These are phyloP conservation scores for Boletus subcaerulescens DNA, from an alignment of 768 basidiomycete species.

Conservation along the genomic window DNA sequence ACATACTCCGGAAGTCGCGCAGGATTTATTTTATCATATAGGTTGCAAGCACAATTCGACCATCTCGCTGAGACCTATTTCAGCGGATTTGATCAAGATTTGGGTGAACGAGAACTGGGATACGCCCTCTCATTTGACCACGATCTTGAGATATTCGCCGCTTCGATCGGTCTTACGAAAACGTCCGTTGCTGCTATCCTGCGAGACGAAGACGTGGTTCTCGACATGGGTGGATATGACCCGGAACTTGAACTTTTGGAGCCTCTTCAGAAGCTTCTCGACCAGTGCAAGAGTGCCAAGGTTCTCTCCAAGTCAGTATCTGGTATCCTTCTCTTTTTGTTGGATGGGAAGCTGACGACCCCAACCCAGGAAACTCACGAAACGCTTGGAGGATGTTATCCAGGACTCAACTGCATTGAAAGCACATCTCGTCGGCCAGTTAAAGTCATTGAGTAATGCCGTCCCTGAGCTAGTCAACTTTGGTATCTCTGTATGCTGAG, in stretches of 20 bases:
- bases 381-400: constrained; percentile 78
- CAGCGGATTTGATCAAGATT: constrained; percentile 74
- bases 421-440: constrained; percentile 64
- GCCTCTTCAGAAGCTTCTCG: constrained; percentile 79
- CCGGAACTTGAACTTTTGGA: constrained; percentile 73
- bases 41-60: constrained; percentile 91
- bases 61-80: constrained; percentile 90
- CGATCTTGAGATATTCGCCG: constrained; percentile 92
- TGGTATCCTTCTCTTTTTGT: neutral
- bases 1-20: neutral
- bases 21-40: constrained; percentile 29
- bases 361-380: constrained; percentile 75
- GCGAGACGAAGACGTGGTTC: constrained; percentile 72
- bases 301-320: constrained; percentile 65
- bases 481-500: constrained; percentile 71
- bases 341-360: constrained; percentile 1
- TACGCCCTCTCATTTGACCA: constrained; percentile 79
- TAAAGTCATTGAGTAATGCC: constrained; percentile 66
- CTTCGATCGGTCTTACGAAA: constrained; percentile 86
- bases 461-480: constrained; percentile 86
- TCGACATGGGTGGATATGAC: constrained; percentile 74
- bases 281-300: constrained; percentile 80
- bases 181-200: constrained; percentile 73
- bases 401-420: constrained; percentile 71
- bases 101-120: constrained; percentile 87